Evolutionary conservation across 176 grass and related monocot species (phyloP).

Genomic region (Canna indica): DNA sequence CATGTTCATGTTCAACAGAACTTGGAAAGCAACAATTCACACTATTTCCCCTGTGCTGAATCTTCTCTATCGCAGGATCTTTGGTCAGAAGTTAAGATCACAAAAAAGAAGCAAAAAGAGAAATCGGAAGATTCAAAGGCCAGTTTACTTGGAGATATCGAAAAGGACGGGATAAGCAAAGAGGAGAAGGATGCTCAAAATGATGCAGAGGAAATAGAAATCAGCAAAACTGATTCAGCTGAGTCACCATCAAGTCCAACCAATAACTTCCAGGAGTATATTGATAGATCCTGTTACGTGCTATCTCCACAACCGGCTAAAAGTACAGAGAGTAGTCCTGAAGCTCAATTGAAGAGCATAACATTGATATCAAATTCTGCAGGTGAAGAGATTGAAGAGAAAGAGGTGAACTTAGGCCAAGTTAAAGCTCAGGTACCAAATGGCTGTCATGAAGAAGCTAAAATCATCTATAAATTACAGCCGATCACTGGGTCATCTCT

Average conservation of each 20-base stretch:
- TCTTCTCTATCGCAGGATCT: not conserved
- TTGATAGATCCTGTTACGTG: not conserved
- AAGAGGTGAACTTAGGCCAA: constrained; percentile 36
- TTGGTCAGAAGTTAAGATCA: constrained; percentile 15
- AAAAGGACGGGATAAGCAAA: too few relatives aligned
- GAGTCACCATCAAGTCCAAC: not conserved
- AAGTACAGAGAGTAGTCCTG: not conserved
- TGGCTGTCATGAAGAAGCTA: constrained; percentile 21
- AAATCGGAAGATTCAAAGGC: not conserved
- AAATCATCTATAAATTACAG: not conserved
- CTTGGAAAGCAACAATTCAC: not conserved
- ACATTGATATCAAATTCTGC: not conserved
- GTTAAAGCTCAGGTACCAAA: constrained; percentile 9
- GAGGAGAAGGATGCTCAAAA: not conserved
- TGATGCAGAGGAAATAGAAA: not conserved
- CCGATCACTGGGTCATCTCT: not conserved
- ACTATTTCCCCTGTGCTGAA: not conserved
- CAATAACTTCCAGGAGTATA: not conserved
- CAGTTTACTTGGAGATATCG: not conserved
- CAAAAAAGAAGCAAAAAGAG: not conserved
- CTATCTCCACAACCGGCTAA: not conserved
- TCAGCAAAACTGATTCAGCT: not conserved
- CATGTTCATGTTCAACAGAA: not conserved
- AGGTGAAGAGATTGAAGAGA: constrained; percentile 47
- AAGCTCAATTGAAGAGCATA: not conserved